These are phyloP conservation scores for Aaosphaeria arxii DNA, from an alignment of 2,329 filamentous ascomycete genomes.

Conservation along the genomic window DNA sequence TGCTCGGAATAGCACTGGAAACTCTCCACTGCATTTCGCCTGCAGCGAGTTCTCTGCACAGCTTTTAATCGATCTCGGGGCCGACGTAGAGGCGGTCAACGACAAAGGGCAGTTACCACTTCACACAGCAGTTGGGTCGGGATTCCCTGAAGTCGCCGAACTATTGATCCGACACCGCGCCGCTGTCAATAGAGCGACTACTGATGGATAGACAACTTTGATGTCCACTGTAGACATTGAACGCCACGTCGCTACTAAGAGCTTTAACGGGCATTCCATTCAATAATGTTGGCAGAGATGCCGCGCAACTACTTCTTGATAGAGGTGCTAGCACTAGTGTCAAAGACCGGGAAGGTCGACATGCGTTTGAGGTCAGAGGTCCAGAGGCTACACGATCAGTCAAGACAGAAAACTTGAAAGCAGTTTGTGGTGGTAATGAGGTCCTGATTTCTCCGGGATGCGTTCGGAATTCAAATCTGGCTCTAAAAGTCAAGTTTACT, in stretches of 20 bases:
- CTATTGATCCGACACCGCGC: too few relatives aligned
- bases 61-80: not conserved
- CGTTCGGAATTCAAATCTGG: too few relatives aligned
- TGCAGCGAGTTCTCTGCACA: not conserved
- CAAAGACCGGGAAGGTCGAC: too few relatives aligned
- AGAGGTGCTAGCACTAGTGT: too few relatives aligned
- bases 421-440: too few relatives aligned
- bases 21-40: not conserved
- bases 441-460: too few relatives aligned
- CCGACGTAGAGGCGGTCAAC: slow-evolving; percentile 4
- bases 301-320: too few relatives aligned
- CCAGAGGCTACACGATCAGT: too few relatives aligned
- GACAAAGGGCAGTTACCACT: slow-evolving; percentile 3
- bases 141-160: too few relatives aligned
- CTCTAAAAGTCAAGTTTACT: too few relatives aligned
- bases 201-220: not conserved
- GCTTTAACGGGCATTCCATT: not conserved
- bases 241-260: slow-evolving; percentile 1
- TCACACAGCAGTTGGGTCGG: slow-evolving; percentile 1
- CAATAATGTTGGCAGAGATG: not conserved
- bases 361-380: too few relatives aligned
- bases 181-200: not conserved
- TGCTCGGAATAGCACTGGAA: not conserved
- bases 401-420: too few relatives aligned
- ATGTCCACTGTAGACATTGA: not conserved